phyloP scores from a whole-genome alignment of 805 yeast genomes.

The Spathaspora arborariae region DNA sequence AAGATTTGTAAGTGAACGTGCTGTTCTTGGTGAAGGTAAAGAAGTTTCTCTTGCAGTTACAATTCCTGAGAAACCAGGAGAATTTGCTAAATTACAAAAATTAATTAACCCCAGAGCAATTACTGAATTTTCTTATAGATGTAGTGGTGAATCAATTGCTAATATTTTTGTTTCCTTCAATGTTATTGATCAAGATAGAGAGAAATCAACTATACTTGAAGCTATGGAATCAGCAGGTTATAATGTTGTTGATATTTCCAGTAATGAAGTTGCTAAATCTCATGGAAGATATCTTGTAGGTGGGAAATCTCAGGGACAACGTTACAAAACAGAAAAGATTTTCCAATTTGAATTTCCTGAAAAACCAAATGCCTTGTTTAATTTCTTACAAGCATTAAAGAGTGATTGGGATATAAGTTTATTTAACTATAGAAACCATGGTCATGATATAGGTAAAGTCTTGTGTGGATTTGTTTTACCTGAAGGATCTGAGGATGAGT shows the following conservation, averaged over 20 bases:
- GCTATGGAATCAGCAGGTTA: slow-evolving; percentile 50
- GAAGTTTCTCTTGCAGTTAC: slow-evolving; percentile 89
- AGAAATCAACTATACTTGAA: slow-evolving; percentile 59
- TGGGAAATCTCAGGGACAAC: slow-evolving; percentile 52
- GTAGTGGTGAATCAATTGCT: slow-evolving; percentile 53
- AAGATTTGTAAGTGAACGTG: slow-evolving; percentile 94
- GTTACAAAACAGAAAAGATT: slow-evolving; percentile 69
- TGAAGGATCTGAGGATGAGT: slow-evolving; percentile 54
- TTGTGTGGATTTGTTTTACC: slow-evolving; percentile 90
- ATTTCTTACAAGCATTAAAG: slow-evolving; percentile 68
- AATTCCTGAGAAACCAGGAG: slow-evolving; percentile 91
- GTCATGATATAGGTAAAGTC: slow-evolving; percentile 90
- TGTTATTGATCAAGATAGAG: slow-evolving; percentile 72
- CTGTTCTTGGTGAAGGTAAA: slow-evolving; percentile 96
- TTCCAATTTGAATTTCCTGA: slow-evolving; percentile 94
- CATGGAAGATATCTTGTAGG: slow-evolving; percentile 97
- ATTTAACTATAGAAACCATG: slow-evolving; percentile 96
- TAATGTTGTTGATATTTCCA: slow-evolving; percentile 77
- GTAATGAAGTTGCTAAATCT: slow-evolving; percentile 90
- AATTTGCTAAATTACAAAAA: slow-evolving; percentile 72
- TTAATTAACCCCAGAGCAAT: slow-evolving; percentile 83
- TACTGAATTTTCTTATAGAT: slow-evolving; percentile 93
- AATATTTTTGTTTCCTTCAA: slow-evolving; percentile 85
- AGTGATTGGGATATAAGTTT: slow-evolving; percentile 87
- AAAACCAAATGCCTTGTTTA: slow-evolving; percentile 89